These are phyloP conservation scores for Phytophthora multivora DNA, from an alignment of 352 stramenopile species.

Conservation along the genomic window DNA sequence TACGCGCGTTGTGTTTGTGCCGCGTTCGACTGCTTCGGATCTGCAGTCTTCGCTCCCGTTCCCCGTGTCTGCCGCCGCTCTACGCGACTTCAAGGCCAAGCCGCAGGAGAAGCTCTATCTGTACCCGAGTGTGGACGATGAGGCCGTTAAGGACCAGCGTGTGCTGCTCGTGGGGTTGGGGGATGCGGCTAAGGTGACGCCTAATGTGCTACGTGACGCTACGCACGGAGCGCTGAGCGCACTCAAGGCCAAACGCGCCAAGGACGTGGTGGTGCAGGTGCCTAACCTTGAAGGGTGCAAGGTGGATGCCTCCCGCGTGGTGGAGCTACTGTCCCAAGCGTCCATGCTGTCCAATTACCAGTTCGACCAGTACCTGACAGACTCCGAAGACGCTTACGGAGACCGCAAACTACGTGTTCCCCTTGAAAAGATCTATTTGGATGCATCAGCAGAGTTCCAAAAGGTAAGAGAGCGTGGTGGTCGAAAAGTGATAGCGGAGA, in stretches of 20 bases:
- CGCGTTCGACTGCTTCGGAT: conserved; percentile 13
- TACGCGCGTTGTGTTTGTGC: conserved; percentile 70
- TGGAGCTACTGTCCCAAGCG: conserved; percentile 74
- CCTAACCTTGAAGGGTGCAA: conserved; percentile 38
- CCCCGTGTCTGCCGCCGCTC: conserved; percentile 58
- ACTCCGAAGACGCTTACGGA: conserved; percentile 56
- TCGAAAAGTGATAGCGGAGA: not conserved
- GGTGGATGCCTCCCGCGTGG: conserved; percentile 47
- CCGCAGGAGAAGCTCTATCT: conserved; percentile 73
- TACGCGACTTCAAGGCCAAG: conserved; percentile 72
- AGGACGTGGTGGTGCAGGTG: conserved; percentile 60
- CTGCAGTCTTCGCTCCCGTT: conserved; percentile 65
- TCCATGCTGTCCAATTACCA: conserved; percentile 89
- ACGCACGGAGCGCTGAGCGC: conserved; percentile 64
- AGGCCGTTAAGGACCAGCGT: conserved; percentile 43
- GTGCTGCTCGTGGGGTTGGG: conserved; percentile 81
- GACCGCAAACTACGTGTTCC: conserved; percentile 72
- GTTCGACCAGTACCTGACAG: conserved; percentile 83
- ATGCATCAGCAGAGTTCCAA: conserved; percentile 59
- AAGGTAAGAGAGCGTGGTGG: conserved; percentile 34
- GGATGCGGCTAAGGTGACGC: conserved; percentile 64
- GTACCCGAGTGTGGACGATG: conserved; percentile 60
- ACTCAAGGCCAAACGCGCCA: conserved; percentile 56
- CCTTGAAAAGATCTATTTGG: conserved; percentile 68
- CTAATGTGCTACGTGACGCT: conserved; percentile 65